Percentiles rank a stretch among this genome's conserved stretches.
These are phyloP conservation scores for Alternaria novae-zelandiae DNA, from an alignment of 2,329 filamentous ascomycete species.

Conservation along the genomic window DNA sequence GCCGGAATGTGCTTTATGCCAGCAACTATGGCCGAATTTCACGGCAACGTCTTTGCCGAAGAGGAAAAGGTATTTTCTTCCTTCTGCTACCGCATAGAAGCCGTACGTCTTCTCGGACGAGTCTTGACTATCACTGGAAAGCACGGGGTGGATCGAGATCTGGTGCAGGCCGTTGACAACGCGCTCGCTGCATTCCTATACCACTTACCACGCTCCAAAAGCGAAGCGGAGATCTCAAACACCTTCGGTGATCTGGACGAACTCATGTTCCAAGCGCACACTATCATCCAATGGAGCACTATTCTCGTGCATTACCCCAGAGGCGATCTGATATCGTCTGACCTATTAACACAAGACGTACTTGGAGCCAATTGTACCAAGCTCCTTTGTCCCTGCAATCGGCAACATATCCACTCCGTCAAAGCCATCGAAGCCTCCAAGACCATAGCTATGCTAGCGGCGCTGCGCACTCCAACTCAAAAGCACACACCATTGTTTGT, in stretches of 20 bases:
- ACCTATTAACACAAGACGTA: slow-evolving; percentile 10
- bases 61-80: slow-evolving; percentile 77
- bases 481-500: slow-evolving; percentile 62
- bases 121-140: slow-evolving; percentile 62
- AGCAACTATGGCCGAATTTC: slow-evolving; percentile 71
- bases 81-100: slow-evolving; percentile 80
- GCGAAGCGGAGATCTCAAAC: slow-evolving; percentile 67
- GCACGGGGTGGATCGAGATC: slow-evolving; percentile 36
- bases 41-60: slow-evolving; percentile 72
- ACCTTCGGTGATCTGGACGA: slow-evolving; percentile 75
- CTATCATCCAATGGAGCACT: slow-evolving; percentile 62
- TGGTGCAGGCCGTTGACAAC: slow-evolving; percentile 62
- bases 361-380: slow-evolving; percentile 18
- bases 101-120: slow-evolving; percentile 74
- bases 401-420: slow-evolving; percentile 63
- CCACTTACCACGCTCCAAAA: slow-evolving; percentile 71
- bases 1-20: slow-evolving; percentile 17
- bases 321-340: slow-evolving; percentile 15
- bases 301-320: slow-evolving; percentile 27
- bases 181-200: slow-evolving; percentile 75
- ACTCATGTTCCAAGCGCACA: slow-evolving; percentile 86
- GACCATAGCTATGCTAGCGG: slow-evolving; percentile 74
- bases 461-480: slow-evolving; percentile 65
- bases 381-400: slow-evolving; percentile 22
- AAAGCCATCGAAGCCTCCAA: slow-evolving; percentile 80